Percentiles rank a stretch among this genome's conserved stretches.
These are phyloP conservation scores for cucumber (Cucumis sativus) DNA, from an alignment of 306 rosid species.

Conservation along the genomic window DNA sequence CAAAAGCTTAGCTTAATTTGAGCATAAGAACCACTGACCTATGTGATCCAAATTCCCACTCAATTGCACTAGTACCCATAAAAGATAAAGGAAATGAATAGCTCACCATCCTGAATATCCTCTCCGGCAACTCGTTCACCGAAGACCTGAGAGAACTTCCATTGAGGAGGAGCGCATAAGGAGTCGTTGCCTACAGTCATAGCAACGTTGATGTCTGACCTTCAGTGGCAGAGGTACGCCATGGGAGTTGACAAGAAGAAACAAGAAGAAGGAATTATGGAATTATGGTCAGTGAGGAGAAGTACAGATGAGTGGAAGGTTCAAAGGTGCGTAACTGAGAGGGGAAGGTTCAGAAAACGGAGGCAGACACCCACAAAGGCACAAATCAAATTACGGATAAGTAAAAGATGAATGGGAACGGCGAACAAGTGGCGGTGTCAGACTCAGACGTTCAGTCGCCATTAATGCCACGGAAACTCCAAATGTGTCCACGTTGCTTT, in stretches of 20 bases:
- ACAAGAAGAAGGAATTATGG: not conserved
- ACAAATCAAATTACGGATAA: not conserved
- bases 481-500: not conserved
- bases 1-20: too few species aligned
- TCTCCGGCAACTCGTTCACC: slow-evolving; percentile 38
- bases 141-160: slow-evolving; percentile 42
- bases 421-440: not conserved
- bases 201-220: not conserved
- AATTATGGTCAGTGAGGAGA: not conserved
- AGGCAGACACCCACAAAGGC: not conserved
- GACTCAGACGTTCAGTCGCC: not conserved
- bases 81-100: not conserved
- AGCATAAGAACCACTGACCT: too few species aligned
- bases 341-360: not conserved
- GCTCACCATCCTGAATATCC: slow-evolving; percentile 33
- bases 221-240: not conserved
- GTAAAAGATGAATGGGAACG: too few species aligned
- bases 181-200: slow-evolving; percentile 25
- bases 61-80: too few species aligned
- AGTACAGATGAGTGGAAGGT: not conserved
- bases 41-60: too few species aligned
- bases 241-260: slow-evolving; percentile 3
- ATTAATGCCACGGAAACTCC: not conserved
- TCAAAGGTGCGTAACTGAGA: not conserved
- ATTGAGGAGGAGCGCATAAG: slow-evolving; percentile 11